phyloP scores from a whole-genome alignment of 2,329 filamentous ascomycete genomes.

The Pseudonectria foliicola region DNA sequence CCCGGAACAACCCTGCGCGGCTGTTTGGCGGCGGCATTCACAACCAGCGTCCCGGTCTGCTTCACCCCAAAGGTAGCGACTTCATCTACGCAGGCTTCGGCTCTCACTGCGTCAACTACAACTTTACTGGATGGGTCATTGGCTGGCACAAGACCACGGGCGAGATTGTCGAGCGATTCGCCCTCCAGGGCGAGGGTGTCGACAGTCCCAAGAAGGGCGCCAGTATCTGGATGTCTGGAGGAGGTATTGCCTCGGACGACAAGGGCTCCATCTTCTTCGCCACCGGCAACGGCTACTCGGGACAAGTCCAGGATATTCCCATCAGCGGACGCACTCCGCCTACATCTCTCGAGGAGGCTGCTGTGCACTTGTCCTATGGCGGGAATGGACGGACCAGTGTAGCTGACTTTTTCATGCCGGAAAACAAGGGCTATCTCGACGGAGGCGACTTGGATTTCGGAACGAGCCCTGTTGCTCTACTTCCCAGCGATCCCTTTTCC shows the following conservation, averaged over 20 bases:
- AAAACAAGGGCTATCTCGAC: slow-evolving; percentile 42
- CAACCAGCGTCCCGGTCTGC: slow-evolving; percentile 43
- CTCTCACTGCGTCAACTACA: slow-evolving; percentile 49
- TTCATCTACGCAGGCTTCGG: slow-evolving; percentile 47
- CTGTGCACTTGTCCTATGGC: slow-evolving; percentile 36
- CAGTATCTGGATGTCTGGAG: slow-evolving; percentile 37
- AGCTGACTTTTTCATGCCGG: slow-evolving; percentile 49
- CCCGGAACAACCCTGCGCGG: slow-evolving; percentile 39
- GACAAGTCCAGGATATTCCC: slow-evolving; percentile 30
- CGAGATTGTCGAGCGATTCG: slow-evolving; percentile 31
- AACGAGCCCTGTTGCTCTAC: slow-evolving; percentile 36
- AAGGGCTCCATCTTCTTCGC: slow-evolving; percentile 32
- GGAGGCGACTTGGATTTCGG: slow-evolving; percentile 45
- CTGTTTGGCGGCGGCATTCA: slow-evolving; percentile 46
- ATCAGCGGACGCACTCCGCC: slow-evolving; percentile 32
- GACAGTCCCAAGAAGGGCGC: slow-evolving; percentile 30
- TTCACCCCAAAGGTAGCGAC: slow-evolving; percentile 31
- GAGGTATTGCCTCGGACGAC: slow-evolving; percentile 32
- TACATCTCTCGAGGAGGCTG: slow-evolving; percentile 37
- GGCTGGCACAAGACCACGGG: slow-evolving; percentile 38
- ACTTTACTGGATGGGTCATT: slow-evolving; percentile 47
- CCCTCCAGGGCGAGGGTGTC: slow-evolving; percentile 35
- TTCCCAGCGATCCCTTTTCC: slow-evolving; percentile 32
- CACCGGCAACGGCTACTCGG: slow-evolving; percentile 35
- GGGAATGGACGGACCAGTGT: slow-evolving; percentile 35